Evolutionary conservation across 441 rosid genomes (phyloP), one percentile per base, ranked within the genome.

Genomic region (Erysimum pusillum): DNA sequence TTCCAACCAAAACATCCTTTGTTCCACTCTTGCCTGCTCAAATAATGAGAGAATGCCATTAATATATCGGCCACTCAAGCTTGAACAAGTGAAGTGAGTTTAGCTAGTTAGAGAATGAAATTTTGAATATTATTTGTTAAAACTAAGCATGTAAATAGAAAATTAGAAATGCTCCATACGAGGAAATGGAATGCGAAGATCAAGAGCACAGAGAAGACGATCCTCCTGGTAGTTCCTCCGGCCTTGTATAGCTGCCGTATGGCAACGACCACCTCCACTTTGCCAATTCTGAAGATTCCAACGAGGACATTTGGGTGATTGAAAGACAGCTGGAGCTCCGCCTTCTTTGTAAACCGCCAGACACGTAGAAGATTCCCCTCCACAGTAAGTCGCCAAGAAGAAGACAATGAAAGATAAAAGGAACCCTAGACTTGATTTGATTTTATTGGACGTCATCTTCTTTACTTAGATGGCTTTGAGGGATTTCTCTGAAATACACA

Each of bases 251-350:
- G 79, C 67, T 4, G 97, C 94, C 36, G 80, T 82, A 60, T 94
- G 94, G 83, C 97, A 94, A 45, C 74, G 89, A 48, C 75, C 46
- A 36, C 53, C 14, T 22, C 20, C 3, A 14, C 6, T 73, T 80
- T 61, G 18, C 69, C 71, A 45, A n/a, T 77, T 60, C 4, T 79
- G 85, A 61, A 91, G 90, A 76, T 78, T 91, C 97, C 97, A 92
- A 36, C 83, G 91, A 81, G 97, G 97, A 81, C 97, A 92, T 74
- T 89, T 87, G 4, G 91, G 91, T 41, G 97, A 91, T 61, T 79
- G 92, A 49, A 94, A 89, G 20, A 94, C 97, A 0, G 97, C 97
- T 17, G 94, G 94, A 64, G 99, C 97, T 64, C 99, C 99, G 41
- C 99, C 98, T 82, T 88, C 81, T 73, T 84, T 88, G 82, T 94